Evolutionary conservation across 2,329 filamentous ascomycete genomes (phyloP), one percentile per base, ranked within the genome.

Genomic region (Venturia carpophila): DNA sequence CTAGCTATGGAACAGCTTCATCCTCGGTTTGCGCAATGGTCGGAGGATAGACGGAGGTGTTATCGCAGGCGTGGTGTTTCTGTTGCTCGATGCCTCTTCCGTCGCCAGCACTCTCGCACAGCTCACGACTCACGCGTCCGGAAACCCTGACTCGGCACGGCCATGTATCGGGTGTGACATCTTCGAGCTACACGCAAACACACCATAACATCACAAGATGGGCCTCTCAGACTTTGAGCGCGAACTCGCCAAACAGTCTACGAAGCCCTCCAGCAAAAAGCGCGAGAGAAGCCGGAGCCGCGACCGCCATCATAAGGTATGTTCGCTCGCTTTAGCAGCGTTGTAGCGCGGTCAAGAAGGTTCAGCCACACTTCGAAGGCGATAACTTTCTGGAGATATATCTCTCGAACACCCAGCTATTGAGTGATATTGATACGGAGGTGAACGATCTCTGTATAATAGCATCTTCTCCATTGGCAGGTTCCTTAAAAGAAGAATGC

Each of bases 281-380:
- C 75, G 77, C 55, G 75, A 78, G 47, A 76, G 79, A 56, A 80
- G 80, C 66, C 72, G 74, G 27, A 77, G 75, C 68, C 72, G 72
- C 65, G 73, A 71, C 24, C 66, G 68, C 43, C 58, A 42, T 42
- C 37, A 27, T 30, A 41, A 24, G 27, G 34, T 64, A 52, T 49
- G 30, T 47, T 30, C 21, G 15, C 55, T 37, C 43, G 30, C 30
- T 58, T 58, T 27, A 58, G n/a, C n/a, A 58, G 19, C 52, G n/a
- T 27, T 52, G 21, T 6, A 3, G 24, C 24, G 47, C 24, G 4
- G 24, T 52, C 3, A 15, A 13, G 11, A 24, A 27, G 3, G 11
- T 15, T 10, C 21, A 24, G 30, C 30, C 30, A 49, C 9, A 41
- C 4, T 41, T 11, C 45, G n/a, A 47, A 11, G 45, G 6, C 45